These are phyloP conservation scores for Brassica napus DNA, from an alignment of 345 rosid species.

Conservation along the genomic window Da-Ae NC_063446.1:38495501-38496000, in stretches of 20 bases:
- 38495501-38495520: conserved; percentile 22
- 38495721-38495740: conserved; percentile 86
- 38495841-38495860: conserved; percentile 80
- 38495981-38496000: conserved; percentile 49
- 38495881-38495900: conserved; percentile 67
- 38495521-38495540: neutral
- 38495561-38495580: conserved; percentile 18
- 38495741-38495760: conserved; percentile 62
- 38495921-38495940: neutral
- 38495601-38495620: neutral
- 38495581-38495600: conserved; percentile 16
- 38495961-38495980: conserved; percentile 79
- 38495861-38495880: conserved; percentile 81
- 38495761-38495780: conserved; percentile 20
- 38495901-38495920: conserved; percentile 40
- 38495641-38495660: too few relatives aligned
- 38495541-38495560: conserved; percentile 11
- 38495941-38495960: conserved; percentile 54
- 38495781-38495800: conserved; percentile 38
- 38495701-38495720: conserved; percentile 61
- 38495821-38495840: conserved; percentile 68
- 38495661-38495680: neutral
- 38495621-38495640: neutral
- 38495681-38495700: conserved; percentile 42
- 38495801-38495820: conserved; percentile 60